Base-by-base conservation (phyloP, 1,139 yeast species). In the Blastobotrys persicus region DNA sequence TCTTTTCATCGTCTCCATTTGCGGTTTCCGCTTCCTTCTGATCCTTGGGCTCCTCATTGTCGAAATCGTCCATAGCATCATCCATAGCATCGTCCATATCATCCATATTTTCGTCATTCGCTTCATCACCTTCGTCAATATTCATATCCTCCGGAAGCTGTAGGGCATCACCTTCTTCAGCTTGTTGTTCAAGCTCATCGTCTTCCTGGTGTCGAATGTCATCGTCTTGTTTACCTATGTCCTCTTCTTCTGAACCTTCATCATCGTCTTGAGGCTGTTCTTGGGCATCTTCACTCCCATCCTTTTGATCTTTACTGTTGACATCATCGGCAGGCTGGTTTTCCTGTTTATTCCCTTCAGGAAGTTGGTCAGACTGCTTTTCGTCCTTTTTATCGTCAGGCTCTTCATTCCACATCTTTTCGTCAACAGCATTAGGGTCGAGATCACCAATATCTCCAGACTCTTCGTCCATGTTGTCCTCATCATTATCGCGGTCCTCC, bases 351-450 rank as follows among this genome's bases (percentile, higher is more conserved):
- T 80, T 81, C 3, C 74, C 75, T 34, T 80, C 79, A 2, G 75
- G 73, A 23, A 18, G 91, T 62, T 88, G 86, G 51, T 85, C 87
- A 41, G 86, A 76, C 31, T 84, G 80, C 45, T 79, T 75, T 42
- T 78, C 72, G 49, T 79, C 74, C 32, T 86, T 89, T 16, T 88
- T 78, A 11, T 86, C 91, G 49, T 82, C 78, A 12, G 86, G 86
- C 65, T 91, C 89, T 62, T 89, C 98, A 62, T 92, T 95, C 98
- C 98, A 92, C 96, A 92, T 88, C 71, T 92, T 92, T 60, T 94
- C 98, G 66, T 94, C 98, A 45, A 92, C 81, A 4, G 96, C 96
- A 67, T 91, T 77, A 2, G 79, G 79, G 13, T 80, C 82, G 4
- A 75, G 75, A 37, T 80, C 79, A 4, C 74, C 73, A 31, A 18